These are phyloP conservation scores for Tephrocybe sp. DNA, from an alignment of 768 basidiomycete species.

Conservation along the genomic window DNA sequence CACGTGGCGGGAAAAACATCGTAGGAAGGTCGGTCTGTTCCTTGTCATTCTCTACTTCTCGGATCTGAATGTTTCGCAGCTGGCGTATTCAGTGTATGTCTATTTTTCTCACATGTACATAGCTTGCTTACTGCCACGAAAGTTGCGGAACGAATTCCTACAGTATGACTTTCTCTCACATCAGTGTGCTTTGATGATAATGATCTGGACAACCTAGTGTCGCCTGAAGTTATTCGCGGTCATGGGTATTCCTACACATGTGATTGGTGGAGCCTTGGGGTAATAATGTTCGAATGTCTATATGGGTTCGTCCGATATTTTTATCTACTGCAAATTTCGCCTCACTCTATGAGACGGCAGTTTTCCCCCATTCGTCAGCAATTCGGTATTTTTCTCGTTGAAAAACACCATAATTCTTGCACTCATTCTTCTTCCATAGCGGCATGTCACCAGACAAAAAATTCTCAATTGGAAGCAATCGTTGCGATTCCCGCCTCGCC, in stretches of 20 bases:
- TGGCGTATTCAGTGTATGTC: conserved; percentile 83
- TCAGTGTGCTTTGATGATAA: not conserved
- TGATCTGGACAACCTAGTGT: conserved; percentile 53
- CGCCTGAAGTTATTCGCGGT: conserved; percentile 86
- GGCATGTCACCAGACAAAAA: conserved; percentile 95
- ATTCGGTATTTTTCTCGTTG: conserved; percentile 54
- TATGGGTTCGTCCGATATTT: conserved; percentile 64
- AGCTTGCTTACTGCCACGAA: conserved; percentile 26
- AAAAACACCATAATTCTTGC: conserved; percentile 12
- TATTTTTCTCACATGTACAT: conserved; percentile 13
- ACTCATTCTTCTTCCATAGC: conserved; percentile 40
- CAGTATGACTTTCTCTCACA: conserved; percentile 52
- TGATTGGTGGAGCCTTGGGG: conserved; percentile 98
- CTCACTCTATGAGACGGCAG: conserved; percentile 36
- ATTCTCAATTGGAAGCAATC: conserved; percentile 94
- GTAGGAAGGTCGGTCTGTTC: conserved; percentile 67
- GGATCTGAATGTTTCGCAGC: conserved; percentile 39
- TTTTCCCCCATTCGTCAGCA: conserved; percentile 95
- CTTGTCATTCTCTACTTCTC: conserved; percentile 23
- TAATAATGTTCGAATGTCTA: conserved; percentile 95
- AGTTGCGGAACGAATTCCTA: conserved; percentile 88
- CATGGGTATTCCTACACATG: conserved; percentile 93
- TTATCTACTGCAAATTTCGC: conserved; percentile 12
- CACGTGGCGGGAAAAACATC: conserved; percentile 94
- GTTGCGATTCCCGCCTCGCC: conserved; percentile 82